A percentile compares a stretch with the other conserved stretches of the same genome.
phyloP scores from a whole-genome alignment of 495 filamentous ascomycete species.

The Cairneyella variabilis region DNA sequence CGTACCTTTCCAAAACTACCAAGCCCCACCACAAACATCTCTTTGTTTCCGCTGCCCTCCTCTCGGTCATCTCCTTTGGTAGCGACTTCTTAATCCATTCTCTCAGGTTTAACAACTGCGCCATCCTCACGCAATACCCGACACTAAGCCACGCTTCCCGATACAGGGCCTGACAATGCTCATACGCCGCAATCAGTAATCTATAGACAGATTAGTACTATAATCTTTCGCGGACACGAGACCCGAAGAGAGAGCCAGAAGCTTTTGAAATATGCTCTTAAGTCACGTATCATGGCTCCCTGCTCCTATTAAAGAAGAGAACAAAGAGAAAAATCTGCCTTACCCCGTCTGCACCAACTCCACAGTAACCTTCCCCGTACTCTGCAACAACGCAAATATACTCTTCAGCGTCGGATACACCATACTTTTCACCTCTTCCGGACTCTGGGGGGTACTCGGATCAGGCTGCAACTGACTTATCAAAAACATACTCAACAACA shows the following conservation, averaged over 20 bases:
- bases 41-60: not conserved
- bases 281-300: too few relatives aligned
- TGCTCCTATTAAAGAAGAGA: too few relatives aligned
- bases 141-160: conserved; percentile 13
- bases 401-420: conserved; percentile 14
- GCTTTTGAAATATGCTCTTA: too few relatives aligned
- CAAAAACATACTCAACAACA: conserved; percentile 13
- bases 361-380: conserved; percentile 2
- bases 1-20: conserved; percentile 21
- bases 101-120: conserved; percentile 10
- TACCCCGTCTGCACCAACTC: conserved; percentile 20
- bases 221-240: too few relatives aligned
- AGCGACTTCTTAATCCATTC: not conserved
- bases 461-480: not conserved
- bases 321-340: too few relatives aligned
- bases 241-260: too few relatives aligned
- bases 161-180: conserved; percentile 16
- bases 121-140: conserved; percentile 18
- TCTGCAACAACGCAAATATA: conserved; percentile 7
- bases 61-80: not conserved
- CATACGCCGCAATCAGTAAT: conserved; percentile 16
- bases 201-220: too few relatives aligned
- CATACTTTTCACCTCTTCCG: not conserved
- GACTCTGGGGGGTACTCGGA: not conserved
- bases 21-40: conserved; percentile 20